Base-by-base conservation (phyloP, 768 basidiomycete species). In the Chlorophyllum brunneum region DNA sequence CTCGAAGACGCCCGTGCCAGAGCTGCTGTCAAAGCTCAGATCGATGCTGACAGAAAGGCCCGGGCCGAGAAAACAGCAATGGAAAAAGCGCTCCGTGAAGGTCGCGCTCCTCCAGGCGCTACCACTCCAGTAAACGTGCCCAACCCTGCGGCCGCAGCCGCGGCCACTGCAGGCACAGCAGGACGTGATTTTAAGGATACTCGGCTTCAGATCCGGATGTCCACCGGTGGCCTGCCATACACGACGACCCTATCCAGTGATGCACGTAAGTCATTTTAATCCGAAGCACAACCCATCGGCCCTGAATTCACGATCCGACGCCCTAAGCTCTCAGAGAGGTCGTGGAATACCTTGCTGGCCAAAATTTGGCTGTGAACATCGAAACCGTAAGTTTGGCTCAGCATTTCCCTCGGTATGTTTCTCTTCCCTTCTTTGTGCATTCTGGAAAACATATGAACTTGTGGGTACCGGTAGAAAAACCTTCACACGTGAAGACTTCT, bases 41-140 rank as follows among this genome's bases (percentile, higher is more conserved):
- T 98, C 58, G 94, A 95, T 67, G 90, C 86, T 5, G 60, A 61
- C 51, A 98, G 94, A 71, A 81, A 81, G 47, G 86, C 82, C 7
- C 83, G 95, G 16, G 92, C 92, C 0, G 93, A 88, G 63, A 94
- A 90, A 61, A 76, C 85, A 1, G 94, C 94, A 0, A 74, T 85
- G 41, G 95, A 98, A 69, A 98, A 98, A 65, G 95, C 94, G 0
- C 65, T 95, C 5, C 80, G 95, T 27, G 92, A 95, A 30, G 95
- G 95, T 1, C 72, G 73, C 48, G 64, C 70, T 8, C 48, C 74
- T 10, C 65, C 67, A 5, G 64, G 59, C 15, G 50, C 54, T 5
- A 29, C 55, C 4, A 45, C 49, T 27, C 48, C 51, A 55, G 57
- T 20, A 70, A 74, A 22, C 65, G 51, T 53, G 8, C 69, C 67